Evolutionary conservation across 2,329 filamentous ascomycete genomes (phyloP).

Genomic region (Colletotrichum gloeosporioides): DNA sequence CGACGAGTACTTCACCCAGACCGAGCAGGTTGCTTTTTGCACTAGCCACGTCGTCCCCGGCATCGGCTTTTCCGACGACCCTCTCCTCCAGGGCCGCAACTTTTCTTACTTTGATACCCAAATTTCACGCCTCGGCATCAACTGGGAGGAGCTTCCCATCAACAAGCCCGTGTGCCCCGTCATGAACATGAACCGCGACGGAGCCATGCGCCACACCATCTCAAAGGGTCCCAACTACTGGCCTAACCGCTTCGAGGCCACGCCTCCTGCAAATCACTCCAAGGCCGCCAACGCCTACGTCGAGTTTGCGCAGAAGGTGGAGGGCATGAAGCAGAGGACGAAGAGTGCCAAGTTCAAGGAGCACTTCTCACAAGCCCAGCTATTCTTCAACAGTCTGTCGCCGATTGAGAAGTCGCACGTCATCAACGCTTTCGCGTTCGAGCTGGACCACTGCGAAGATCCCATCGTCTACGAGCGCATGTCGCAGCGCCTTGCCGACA

Average conservation of each 20-base stretch:
- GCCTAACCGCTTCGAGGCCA: constrained; percentile 72
- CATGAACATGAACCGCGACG: constrained; percentile 80
- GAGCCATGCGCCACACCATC: constrained; percentile 74
- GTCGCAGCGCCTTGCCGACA: constrained; percentile 71
- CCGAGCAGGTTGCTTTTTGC: constrained; percentile 84
- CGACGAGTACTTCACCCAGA: constrained; percentile 83
- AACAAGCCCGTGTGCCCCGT: constrained; percentile 78
- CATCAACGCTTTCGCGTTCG: constrained; percentile 66
- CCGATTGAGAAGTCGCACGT: constrained; percentile 70
- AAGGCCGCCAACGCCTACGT: constrained; percentile 69
- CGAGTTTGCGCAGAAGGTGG: constrained; percentile 69
- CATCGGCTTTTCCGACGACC: constrained; percentile 79
- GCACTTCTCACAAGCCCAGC: constrained; percentile 77
- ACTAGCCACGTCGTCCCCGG: constrained; percentile 81
- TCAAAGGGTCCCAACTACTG: constrained; percentile 80
- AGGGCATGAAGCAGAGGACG: constrained; percentile 73
- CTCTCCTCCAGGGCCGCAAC: constrained; percentile 76
- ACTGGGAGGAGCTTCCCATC: constrained; percentile 80
- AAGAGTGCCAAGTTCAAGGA: constrained; percentile 78
- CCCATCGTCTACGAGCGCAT: constrained; percentile 76
- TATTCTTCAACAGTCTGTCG: constrained; percentile 82
- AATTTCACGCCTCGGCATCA: constrained; percentile 71
- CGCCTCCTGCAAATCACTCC: constrained; percentile 61
- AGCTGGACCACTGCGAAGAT: constrained; percentile 84
- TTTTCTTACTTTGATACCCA: constrained; percentile 73